phyloP scores from a whole-genome alignment of 768 basidiomycete genomes.

The Lactarius trivialis region DNA sequence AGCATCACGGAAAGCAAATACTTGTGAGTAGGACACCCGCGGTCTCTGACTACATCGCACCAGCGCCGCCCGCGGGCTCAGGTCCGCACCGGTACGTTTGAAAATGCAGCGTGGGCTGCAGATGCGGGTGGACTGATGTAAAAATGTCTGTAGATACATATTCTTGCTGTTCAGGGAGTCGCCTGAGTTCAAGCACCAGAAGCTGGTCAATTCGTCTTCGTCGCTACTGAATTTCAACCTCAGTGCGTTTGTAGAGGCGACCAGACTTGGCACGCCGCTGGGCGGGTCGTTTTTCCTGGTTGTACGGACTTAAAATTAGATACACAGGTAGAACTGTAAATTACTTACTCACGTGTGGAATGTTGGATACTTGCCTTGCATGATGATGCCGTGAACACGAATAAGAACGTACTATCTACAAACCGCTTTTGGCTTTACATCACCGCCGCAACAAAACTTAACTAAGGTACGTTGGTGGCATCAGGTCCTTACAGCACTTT shows the following conservation, averaged over 20 bases:
- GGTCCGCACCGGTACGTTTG: constrained; percentile 37
- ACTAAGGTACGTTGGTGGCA: no score
- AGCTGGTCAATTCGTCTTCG: constrained; percentile 16
- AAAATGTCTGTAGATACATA: constrained; percentile 34
- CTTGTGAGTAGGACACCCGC: constrained; percentile 38
- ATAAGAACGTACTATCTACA: no score
- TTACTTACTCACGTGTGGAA: no score
- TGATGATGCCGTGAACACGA: no score
- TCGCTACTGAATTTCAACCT: constrained; percentile 33
- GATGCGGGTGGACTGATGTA: not conserved
- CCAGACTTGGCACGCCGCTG: constrained; percentile 40
- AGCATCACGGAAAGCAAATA: not conserved
- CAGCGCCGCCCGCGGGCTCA: constrained; percentile 38
- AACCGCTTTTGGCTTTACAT: no score
- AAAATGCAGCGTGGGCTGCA: not conserved
- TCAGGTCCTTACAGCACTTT: no score
- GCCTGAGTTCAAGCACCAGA: constrained; percentile 36
- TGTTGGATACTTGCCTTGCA: no score
- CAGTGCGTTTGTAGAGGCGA: constrained; percentile 36
- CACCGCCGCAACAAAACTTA: no score
- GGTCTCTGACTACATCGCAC: constrained; percentile 36
- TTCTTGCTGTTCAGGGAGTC: constrained; percentile 45
- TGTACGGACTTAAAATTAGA: no score
- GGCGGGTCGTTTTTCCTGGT: constrained; percentile 43
- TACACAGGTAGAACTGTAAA: no score